Percentiles rank a stretch among this genome's conserved stretches.
Conservation (phyloP, 2,329 filamentous ascomycete genomes). For the Penicillium brevicompactum region DNA sequence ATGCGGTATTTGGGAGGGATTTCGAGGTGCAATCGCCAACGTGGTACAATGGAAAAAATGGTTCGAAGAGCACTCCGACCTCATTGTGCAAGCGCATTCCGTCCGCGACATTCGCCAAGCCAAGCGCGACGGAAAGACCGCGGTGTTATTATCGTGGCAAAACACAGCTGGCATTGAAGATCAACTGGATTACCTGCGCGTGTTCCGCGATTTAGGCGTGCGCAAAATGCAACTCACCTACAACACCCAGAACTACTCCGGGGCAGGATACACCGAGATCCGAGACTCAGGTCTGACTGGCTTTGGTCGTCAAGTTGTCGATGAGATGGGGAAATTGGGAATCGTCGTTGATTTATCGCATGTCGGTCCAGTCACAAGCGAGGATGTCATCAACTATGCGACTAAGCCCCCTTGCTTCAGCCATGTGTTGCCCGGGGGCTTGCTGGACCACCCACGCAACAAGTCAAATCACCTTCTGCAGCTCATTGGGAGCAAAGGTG, state of each 20-base stretch:
- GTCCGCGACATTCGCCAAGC: slow-evolving; percentile 42
- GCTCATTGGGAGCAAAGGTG: slow-evolving; percentile 39
- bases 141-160: slow-evolving; percentile 45
- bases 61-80: slow-evolving; percentile 45
- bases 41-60: slow-evolving; percentile 48
- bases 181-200: slow-evolving; percentile 40
- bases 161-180: slow-evolving; percentile 48
- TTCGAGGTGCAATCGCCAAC: slow-evolving; percentile 41
- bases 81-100: slow-evolving; percentile 43
- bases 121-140: slow-evolving; percentile 40
- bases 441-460: slow-evolving; percentile 43
- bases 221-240: slow-evolving; percentile 49
- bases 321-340: slow-evolving; percentile 22
- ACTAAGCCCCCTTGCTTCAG: slow-evolving; percentile 46
- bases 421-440: slow-evolving; percentile 39
- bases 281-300: slow-evolving; percentile 24
- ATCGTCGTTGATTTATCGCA: slow-evolving; percentile 25
- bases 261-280: slow-evolving; percentile 43
- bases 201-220: slow-evolving; percentile 46
- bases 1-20: slow-evolving; percentile 44
- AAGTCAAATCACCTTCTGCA: slow-evolving; percentile 42
- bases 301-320: slow-evolving; percentile 17
- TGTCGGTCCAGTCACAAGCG: slow-evolving; percentile 17
- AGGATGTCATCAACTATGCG: slow-evolving; percentile 19
- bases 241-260: slow-evolving; percentile 48